These are phyloP conservation scores for Gentiana straminea DNA, from an alignment of 257 asterid species.

Conservation along the genomic window DNA sequence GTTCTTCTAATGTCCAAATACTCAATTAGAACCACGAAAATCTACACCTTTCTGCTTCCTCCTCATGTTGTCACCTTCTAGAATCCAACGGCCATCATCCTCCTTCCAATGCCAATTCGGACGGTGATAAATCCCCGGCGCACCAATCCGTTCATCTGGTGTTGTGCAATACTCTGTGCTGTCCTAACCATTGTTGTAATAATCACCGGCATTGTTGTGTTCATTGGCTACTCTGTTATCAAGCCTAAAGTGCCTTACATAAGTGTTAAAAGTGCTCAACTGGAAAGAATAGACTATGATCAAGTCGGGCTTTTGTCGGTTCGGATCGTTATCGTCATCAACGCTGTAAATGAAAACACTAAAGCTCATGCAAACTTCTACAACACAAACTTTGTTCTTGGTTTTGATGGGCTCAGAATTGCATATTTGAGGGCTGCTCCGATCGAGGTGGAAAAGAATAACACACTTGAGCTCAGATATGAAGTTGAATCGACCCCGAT, in stretches of 20 bases:
- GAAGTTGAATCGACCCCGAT: slow-evolving; percentile 43
- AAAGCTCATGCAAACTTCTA: slow-evolving; percentile 47
- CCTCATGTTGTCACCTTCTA: slow-evolving; percentile 8
- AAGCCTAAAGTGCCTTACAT: slow-evolving; percentile 60
- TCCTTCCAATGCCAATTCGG: slow-evolving; percentile 49
- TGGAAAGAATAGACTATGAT: slow-evolving; percentile 52
- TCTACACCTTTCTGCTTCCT: slow-evolving; percentile 2
- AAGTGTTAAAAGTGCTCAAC: slow-evolving; percentile 35
- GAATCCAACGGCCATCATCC: slow-evolving; percentile 1
- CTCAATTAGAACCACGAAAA: slow-evolving; percentile 12
- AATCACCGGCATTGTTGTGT: slow-evolving; percentile 43
- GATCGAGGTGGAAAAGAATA: slow-evolving; percentile 32
- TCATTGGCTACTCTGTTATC: slow-evolving; percentile 51
- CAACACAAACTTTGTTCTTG: slow-evolving; percentile 27
- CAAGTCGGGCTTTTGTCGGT: slow-evolving; percentile 36
- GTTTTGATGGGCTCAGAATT: slow-evolving; percentile 33
- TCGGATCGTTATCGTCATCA: slow-evolving; percentile 33
- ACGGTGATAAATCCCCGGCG: slow-evolving; percentile 22
- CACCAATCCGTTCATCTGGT: slow-evolving; percentile 69
- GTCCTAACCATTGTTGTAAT: slow-evolving; percentile 50
- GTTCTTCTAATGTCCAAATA: slow-evolving; percentile 1
- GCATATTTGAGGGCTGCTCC: slow-evolving; percentile 32
- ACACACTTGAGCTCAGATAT: slow-evolving; percentile 30
- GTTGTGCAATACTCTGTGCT: slow-evolving; percentile 53
- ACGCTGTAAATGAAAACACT: slow-evolving; percentile 47